Evolutionary conservation across 2,329 filamentous ascomycete species (phyloP).

Genomic region (Colletotrichum navitas): DNA sequence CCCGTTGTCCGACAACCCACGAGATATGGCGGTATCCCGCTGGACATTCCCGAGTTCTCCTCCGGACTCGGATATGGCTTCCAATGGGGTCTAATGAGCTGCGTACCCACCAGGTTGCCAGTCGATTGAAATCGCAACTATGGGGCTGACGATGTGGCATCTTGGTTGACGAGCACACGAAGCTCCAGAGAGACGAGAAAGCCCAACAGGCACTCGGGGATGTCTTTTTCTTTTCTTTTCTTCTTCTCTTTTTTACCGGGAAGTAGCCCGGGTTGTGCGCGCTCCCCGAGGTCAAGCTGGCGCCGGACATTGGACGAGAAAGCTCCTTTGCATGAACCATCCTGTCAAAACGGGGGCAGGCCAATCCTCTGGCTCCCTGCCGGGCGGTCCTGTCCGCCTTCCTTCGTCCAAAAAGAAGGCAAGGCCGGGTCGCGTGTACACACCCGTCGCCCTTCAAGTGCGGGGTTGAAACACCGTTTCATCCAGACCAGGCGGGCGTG

Average conservation of each 20-base stretch:
- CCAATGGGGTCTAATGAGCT: not conserved
- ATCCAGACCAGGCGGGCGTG: conserved; percentile 7
- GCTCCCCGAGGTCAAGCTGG: not conserved
- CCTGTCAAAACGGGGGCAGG: not conserved
- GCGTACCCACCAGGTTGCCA: not conserved
- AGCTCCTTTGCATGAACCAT: not conserved
- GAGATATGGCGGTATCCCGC: not conserved
- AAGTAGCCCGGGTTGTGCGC: not conserved
- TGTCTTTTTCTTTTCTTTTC: too few relatives aligned
- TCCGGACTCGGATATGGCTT: not conserved
- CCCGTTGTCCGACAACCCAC: not conserved
- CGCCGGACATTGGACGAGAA: not conserved
- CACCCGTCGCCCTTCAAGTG: conserved; percentile 27
- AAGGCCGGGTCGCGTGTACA: not conserved
- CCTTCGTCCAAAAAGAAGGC: not conserved
- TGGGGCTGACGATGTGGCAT: too few relatives aligned
- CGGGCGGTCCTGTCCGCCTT: not conserved
- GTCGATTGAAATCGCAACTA: not conserved
- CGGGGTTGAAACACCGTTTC: conserved; percentile 38
- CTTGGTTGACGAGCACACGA: not conserved
- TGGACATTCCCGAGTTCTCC: not conserved
- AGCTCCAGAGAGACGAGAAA: not conserved
- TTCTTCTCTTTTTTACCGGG: not conserved
- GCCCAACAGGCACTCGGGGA: not conserved
- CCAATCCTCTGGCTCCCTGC: not conserved